Evolutionary conservation across 805 yeast genomes (phyloP).

Genomic region (Cyberlindnera petersonii): DNA sequence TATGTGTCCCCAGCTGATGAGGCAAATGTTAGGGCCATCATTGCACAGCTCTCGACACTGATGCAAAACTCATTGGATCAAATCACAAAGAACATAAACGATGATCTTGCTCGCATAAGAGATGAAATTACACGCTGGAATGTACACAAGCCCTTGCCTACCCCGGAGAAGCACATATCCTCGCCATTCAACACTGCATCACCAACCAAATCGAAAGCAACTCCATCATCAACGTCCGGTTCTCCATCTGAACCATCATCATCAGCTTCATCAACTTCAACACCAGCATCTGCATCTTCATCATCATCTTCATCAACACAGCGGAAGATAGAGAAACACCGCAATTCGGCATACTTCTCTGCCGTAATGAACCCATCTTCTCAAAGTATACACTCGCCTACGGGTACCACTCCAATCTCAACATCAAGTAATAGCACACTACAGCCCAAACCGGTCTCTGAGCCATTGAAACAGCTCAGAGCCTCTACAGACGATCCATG

Average conservation of each 20-base stretch:
- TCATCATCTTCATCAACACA: conserved; percentile 1
- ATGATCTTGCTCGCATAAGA: conserved; percentile 16
- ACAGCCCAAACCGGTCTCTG: conserved; percentile 33
- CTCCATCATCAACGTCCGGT: conserved; percentile 6
- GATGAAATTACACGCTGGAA: conserved; percentile 17
- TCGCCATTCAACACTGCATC: conserved; percentile 31
- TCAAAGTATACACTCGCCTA: conserved; percentile 17
- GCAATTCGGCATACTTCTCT: conserved; percentile 14
- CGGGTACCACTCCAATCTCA: conserved; percentile 14
- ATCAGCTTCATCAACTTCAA: conserved; percentile 2
- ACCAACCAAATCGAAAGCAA: conserved; percentile 21
- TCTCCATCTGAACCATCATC: conserved; percentile 11
- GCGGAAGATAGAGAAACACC: conserved; percentile 8
- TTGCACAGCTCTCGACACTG: conserved; percentile 15
- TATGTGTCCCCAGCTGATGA: conserved; percentile 13
- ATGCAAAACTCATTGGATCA: conserved; percentile 16
- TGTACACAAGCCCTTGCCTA: conserved; percentile 22
- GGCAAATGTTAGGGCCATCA: conserved; percentile 9
- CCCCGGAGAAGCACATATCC: conserved; percentile 22
- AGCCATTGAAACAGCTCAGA: conserved; percentile 77
- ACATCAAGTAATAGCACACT: conserved; percentile 9
- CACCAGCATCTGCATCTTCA: conserved; percentile 11
- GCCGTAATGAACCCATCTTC: background rate
- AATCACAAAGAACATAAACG: conserved; percentile 7
- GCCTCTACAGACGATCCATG: conserved; percentile 92